Conservation (phyloP, 768 basidiomycete genomes). For the Suillus ampliporus region DNA sequence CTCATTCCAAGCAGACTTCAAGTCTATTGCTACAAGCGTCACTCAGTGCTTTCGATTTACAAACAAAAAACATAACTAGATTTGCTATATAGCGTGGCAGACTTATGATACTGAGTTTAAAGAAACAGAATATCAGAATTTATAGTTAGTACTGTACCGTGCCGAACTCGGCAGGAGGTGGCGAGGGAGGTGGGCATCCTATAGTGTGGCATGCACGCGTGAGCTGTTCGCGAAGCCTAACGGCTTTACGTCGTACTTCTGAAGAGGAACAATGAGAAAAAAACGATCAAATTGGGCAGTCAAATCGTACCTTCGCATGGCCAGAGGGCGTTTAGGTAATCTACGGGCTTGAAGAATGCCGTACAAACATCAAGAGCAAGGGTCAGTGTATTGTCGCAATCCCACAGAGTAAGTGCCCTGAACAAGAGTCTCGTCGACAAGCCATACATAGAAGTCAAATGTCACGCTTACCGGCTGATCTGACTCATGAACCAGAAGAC, state of each 20-base stretch:
- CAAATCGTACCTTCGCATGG: constrained; percentile 60
- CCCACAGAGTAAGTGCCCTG: constrained; percentile 65
- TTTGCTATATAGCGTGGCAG: constrained; percentile 5
- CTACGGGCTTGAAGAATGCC: constrained; percentile 62
- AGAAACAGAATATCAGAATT: neutral
- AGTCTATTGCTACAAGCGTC: neutral
- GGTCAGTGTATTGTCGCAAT: constrained; percentile 59
- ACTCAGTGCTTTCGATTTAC: neutral
- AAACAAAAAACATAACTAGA: neutral
- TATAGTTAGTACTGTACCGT: constrained; percentile 6
- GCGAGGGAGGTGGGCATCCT: constrained; percentile 51
- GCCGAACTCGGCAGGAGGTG: constrained; percentile 23
- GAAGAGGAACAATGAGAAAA: constrained; percentile 17
- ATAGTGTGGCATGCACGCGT: constrained; percentile 51
- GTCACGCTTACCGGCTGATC: constrained; percentile 52
- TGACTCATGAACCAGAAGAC: constrained; percentile 81
- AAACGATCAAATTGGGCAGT: neutral
- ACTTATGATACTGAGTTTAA: neutral
- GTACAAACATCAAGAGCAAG: constrained; percentile 68
- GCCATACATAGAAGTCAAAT: constrained; percentile 12
- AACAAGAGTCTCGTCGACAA: constrained; percentile 1
- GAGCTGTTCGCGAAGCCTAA: constrained; percentile 51
- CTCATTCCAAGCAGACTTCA: neutral
- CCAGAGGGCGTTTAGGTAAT: constrained; percentile 68
- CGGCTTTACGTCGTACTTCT: constrained; percentile 61